Evolutionary conservation across 1,284 basidiomycete genomes (phyloP).

Genomic region (Takashimella koratensis): DNA sequence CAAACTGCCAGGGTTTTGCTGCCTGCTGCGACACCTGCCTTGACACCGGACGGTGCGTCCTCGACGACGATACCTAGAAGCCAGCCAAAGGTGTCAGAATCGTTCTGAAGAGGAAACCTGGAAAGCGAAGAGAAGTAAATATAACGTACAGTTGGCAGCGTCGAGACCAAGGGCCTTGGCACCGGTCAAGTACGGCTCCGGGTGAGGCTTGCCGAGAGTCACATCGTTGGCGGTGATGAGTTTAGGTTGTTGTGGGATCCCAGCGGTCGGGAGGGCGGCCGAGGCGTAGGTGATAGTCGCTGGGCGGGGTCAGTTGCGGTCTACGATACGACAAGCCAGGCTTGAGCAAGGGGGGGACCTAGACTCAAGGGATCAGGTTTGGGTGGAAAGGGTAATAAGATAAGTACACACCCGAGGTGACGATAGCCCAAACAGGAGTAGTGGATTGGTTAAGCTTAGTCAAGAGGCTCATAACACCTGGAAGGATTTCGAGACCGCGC

Average conservation of each 20-base stretch:
- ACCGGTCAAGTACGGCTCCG: constrained; percentile 64
- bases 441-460: constrained; percentile 59
- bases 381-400: too few species aligned
- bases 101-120: neutral
- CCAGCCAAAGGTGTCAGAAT: neutral
- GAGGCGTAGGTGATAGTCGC: constrained; percentile 66
- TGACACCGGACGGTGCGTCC: constrained; percentile 75
- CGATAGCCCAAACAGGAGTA: constrained; percentile 72
- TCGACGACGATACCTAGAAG: constrained; percentile 69
- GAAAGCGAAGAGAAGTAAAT: neutral
- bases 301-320: constrained; percentile 27
- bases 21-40: constrained; percentile 69
- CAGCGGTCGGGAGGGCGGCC: constrained; percentile 60
- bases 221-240: constrained; percentile 74
- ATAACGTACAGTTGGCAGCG: constrained; percentile 35
- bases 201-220: constrained; percentile 69
- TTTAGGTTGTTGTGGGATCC: constrained; percentile 57
- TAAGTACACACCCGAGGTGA: constrained; percentile 75
- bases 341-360: constrained; percentile 4
- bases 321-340: constrained; percentile 9
- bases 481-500: constrained; percentile 42
- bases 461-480: constrained; percentile 40
- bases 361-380: too few species aligned
- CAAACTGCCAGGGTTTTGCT: constrained; percentile 70
- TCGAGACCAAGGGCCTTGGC: constrained; percentile 37